Base-by-base conservation (phyloP, 257 asterid genomes). In the Datura wrightii region DNA sequence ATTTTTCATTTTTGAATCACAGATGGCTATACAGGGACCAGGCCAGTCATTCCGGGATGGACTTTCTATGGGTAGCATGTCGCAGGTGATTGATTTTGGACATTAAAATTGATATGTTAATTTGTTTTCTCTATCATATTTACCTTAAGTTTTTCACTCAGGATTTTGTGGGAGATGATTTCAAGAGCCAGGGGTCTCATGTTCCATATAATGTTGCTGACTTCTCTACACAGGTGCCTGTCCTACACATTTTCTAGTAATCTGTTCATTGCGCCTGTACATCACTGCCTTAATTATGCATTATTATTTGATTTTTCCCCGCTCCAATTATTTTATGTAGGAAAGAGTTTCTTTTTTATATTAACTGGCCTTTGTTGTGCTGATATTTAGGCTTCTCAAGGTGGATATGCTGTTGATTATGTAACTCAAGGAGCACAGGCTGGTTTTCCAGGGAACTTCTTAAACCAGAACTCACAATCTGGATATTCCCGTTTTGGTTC, bases 111-210 rank as follows among this genome's bases (percentile, higher is more conserved):
- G 31, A 52, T 78, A 31, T 13, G 48, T 84, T 19, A 58, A 37
- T 80, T 34, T 79, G 18, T 82, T 62, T 11, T 39, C 42, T 58
- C 84, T 78, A 18, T 44, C 69, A 24, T 41, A 62, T 76, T 89
- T 81, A 79, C 82, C 79, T 59, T 89, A 79, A 6, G 46, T 5
- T 59, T 67, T 14, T 80, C 55, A 71, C 84, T 89, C 95, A 97
- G 99, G 99, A 97, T 86, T 95, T 94, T 89, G 87, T 97, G 82
- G 95, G 95, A 2, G 99, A 97, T 83, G 99, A 97, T 90, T 95
- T 97, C 70, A 95, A 97, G 90, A 95, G 99, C 86, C 99, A 97
- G 92, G 99, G 99, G 84, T 94, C 99, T 50, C 99, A 94, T 93
- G 94, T 92, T 82, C 97, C 99, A 11, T 97, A 95, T 84, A 93